Evolutionary conservation across 768 basidiomycete species (phyloP).

Genomic region (Trametes sanguinea): DNA sequence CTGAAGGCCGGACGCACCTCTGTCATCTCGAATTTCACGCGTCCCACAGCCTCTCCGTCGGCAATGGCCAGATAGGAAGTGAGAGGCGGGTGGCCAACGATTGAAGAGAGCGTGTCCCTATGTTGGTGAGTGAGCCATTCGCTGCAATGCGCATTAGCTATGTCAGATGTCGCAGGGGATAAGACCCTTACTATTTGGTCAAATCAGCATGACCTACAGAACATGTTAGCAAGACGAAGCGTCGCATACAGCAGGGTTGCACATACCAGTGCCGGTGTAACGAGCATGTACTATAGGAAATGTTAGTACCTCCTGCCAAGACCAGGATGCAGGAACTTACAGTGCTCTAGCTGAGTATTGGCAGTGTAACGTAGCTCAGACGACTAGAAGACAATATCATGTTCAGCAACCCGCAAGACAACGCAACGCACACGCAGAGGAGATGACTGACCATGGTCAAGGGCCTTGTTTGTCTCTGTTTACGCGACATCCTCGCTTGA

Average conservation of each 20-base stretch:
- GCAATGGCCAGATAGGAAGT: conserved; percentile 88
- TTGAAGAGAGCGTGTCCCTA: conserved; percentile 90
- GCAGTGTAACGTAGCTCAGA: conserved; percentile 95
- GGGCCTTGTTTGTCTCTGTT: conserved; percentile 10
- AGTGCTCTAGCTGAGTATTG: conserved; percentile 93
- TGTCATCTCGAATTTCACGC: conserved; percentile 91
- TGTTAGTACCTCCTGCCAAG: too few relatives aligned
- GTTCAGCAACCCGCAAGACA: conserved; percentile 3
- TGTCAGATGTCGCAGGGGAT: background rate
- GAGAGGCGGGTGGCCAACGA: conserved; percentile 87
- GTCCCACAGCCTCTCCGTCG: conserved; percentile 89
- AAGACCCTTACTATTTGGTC: conserved; percentile 80
- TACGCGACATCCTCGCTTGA: background rate
- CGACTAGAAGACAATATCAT: conserved; percentile 48
- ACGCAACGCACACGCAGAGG: background rate
- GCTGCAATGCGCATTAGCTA: conserved; percentile 44
- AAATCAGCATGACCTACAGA: conserved; percentile 87
- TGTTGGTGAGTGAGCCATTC: conserved; percentile 99
- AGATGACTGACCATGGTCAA: conserved; percentile 30
- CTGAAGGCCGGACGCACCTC: conserved; percentile 57
- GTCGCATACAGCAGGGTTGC: background rate
- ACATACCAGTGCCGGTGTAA: conserved; percentile 91
- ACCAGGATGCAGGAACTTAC: conserved; percentile 50
- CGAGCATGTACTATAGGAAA: conserved; percentile 78
- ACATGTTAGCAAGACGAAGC: background rate